Conservation (phyloP, 2,329 filamentous ascomycete species). For the Dryadomyces quercivorus region DNA sequence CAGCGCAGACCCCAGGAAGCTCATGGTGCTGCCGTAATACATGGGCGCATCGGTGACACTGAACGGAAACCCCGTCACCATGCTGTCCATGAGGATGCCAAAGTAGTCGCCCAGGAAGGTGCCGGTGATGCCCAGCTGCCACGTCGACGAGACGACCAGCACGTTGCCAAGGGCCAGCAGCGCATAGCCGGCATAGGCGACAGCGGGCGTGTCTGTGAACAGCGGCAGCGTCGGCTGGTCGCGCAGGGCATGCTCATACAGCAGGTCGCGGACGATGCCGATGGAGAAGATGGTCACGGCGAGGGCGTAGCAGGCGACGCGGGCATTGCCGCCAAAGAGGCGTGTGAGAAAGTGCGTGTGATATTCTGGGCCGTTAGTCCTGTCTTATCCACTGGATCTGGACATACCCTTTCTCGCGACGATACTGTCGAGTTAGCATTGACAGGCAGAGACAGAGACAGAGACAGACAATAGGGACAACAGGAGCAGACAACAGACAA, state of each 20-base stretch:
- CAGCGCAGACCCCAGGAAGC: slow-evolving; percentile 78
- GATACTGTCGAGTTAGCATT: slow-evolving; percentile 45
- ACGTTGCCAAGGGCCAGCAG: slow-evolving; percentile 68
- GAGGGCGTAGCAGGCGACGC: slow-evolving; percentile 78
- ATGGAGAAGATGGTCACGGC: slow-evolving; percentile 83
- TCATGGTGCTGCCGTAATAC: slow-evolving; percentile 91
- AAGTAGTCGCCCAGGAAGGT: slow-evolving; percentile 99
- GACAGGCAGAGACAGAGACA: too few relatives aligned
- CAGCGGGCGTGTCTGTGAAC: slow-evolving; percentile 43
- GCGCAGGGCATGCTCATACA: slow-evolving; percentile 76
- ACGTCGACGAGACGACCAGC: slow-evolving; percentile 82
- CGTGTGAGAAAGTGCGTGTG: slow-evolving; percentile 80
- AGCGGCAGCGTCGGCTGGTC: slow-evolving; percentile 63
- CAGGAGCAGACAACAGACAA: too few relatives aligned
- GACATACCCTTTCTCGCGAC: slow-evolving; percentile 65
- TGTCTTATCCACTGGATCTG: background rate
- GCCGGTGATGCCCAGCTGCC: slow-evolving; percentile 82
- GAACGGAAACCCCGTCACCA: slow-evolving; percentile 93
- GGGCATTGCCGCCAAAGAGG: slow-evolving; percentile 66
- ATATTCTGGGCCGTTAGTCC: slow-evolving; percentile 65
- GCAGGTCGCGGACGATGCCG: slow-evolving; percentile 74
- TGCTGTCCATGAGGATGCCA: slow-evolving; percentile 90
- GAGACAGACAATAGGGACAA: too few relatives aligned
- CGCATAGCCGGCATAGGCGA: slow-evolving; percentile 52
- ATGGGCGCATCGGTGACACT: slow-evolving; percentile 84